phyloP scores from a whole-genome alignment of 352 stramenopile species.

The Phytophthora lateralis region DNA sequence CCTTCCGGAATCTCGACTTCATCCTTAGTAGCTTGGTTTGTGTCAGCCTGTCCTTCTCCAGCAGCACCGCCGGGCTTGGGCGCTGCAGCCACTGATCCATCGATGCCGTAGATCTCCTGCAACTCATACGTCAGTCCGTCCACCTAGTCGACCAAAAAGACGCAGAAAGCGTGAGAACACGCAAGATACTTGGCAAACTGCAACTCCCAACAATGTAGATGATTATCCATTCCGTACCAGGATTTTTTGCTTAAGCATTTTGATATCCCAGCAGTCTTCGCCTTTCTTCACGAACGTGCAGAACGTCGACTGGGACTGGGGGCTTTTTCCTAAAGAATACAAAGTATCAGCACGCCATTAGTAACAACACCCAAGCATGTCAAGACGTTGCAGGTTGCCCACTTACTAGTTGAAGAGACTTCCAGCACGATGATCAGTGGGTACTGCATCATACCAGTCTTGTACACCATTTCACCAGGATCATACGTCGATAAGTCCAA shows the following conservation, averaged over 20 bases:
- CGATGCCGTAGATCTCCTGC: slow-evolving; percentile 89
- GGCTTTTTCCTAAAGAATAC: slow-evolving; percentile 29
- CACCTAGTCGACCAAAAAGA: slow-evolving; percentile 32
- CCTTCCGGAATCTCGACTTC: slow-evolving; percentile 78
- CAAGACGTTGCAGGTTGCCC: not conserved
- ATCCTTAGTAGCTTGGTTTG: slow-evolving; percentile 32
- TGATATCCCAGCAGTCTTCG: slow-evolving; percentile 54
- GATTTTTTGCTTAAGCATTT: slow-evolving; percentile 89
- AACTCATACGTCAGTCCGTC: slow-evolving; percentile 84
- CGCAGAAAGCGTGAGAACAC: not conserved
- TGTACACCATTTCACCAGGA: slow-evolving; percentile 51
- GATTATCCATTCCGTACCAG: slow-evolving; percentile 24
- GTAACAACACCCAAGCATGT: not conserved
- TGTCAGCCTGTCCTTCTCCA: slow-evolving; percentile 34
- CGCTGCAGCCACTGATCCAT: slow-evolving; percentile 64
- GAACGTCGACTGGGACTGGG: slow-evolving; percentile 85
- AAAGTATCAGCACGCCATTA: slow-evolving; percentile 1
- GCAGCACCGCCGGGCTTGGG: slow-evolving; percentile 32
- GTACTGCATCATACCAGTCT: slow-evolving; percentile 47
- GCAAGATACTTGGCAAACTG: not conserved
- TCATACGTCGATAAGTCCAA: slow-evolving; percentile 55
- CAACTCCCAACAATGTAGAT: not conserved
- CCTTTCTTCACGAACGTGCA: slow-evolving; percentile 65
- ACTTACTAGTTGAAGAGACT: slow-evolving; percentile 50
- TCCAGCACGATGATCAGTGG: slow-evolving; percentile 77